Evolutionary conservation across 495 filamentous ascomycete species (phyloP).

Genomic region (Staphylotrichum longicolle): DNA sequence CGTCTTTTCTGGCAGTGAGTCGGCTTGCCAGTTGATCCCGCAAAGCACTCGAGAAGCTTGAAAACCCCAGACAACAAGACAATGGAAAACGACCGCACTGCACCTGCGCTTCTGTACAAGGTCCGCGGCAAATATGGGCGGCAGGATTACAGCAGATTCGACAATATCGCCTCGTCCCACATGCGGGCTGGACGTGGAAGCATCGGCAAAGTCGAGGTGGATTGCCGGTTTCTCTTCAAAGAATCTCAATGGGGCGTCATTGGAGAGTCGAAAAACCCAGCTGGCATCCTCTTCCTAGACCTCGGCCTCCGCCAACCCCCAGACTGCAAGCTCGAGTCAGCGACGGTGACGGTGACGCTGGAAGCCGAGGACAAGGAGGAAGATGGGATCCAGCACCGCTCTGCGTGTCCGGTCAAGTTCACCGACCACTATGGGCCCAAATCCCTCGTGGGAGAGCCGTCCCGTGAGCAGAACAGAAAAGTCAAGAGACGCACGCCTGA

Average conservation of each 20-base stretch:
- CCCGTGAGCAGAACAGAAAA: slow-evolving; percentile 9
- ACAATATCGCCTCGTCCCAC: slow-evolving; percentile 22
- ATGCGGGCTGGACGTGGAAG: slow-evolving; percentile 18
- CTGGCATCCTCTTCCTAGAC: slow-evolving; percentile 38
- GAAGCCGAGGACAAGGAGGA: slow-evolving; percentile 21
- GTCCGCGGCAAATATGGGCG: slow-evolving; percentile 11
- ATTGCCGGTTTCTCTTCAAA: slow-evolving; percentile 36
- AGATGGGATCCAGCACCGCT: not conserved
- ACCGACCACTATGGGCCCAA: slow-evolving; percentile 26
- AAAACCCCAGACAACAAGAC: not conserved
- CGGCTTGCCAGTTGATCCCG: too few species aligned
- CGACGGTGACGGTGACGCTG: slow-evolving; percentile 32
- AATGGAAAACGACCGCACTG: slow-evolving; percentile 3
- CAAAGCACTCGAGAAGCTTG: too few species aligned
- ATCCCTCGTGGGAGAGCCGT: slow-evolving; percentile 13
- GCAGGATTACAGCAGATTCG: slow-evolving; percentile 22
- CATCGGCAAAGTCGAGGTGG: slow-evolving; percentile 30
- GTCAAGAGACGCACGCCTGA: slow-evolving; percentile 12
- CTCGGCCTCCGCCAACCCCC: slow-evolving; percentile 31
- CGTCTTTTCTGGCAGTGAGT: not conserved
- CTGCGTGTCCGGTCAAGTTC: slow-evolving; percentile 22
- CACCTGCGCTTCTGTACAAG: slow-evolving; percentile 8
- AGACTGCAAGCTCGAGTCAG: slow-evolving; percentile 32
- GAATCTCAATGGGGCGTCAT: slow-evolving; percentile 39
- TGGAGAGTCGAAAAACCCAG: slow-evolving; percentile 27